Percentiles rank a stretch among this genome's conserved stretches.
phyloP scores from a whole-genome alignment of 352 stramenopile genomes.

The Globisporangium parvum region DNA sequence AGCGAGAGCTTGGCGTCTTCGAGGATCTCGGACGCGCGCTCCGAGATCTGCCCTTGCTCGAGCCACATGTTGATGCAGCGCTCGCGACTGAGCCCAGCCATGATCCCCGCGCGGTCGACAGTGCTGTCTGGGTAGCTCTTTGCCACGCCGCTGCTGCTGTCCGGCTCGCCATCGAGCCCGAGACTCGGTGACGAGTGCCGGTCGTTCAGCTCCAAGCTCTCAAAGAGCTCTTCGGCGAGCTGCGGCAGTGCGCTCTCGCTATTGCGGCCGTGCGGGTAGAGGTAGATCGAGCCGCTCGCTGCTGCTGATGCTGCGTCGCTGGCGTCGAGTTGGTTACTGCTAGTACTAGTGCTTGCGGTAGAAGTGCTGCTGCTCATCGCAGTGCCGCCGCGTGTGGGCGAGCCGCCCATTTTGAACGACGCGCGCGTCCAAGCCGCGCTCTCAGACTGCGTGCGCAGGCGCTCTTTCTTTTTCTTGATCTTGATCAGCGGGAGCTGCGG shows the following conservation, averaged over 20 bases:
- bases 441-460: slow-evolving; percentile 71
- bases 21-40: slow-evolving; percentile 74
- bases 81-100: slow-evolving; percentile 33
- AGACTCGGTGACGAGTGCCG: slow-evolving; percentile 14
- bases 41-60: slow-evolving; percentile 75
- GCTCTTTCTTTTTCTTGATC: slow-evolving; percentile 47
- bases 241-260: slow-evolving; percentile 48
- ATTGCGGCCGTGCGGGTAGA: slow-evolving; percentile 20
- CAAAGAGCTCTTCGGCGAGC: slow-evolving; percentile 38
- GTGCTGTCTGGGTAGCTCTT: slow-evolving; percentile 12
- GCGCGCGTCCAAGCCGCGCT: slow-evolving; percentile 66
- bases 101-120: slow-evolving; percentile 3
- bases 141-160: slow-evolving; percentile 8
- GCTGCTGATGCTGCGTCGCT: neutral
- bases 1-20: slow-evolving; percentile 74
- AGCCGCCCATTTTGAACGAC: slow-evolving; percentile 51
- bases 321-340: neutral
- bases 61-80: slow-evolving; percentile 78
- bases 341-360: neutral
- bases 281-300: neutral
- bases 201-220: slow-evolving; percentile 36
- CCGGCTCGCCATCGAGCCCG: slow-evolving; percentile 12
- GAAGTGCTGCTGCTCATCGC: neutral
- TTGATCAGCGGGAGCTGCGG: slow-evolving; percentile 5
- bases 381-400: slow-evolving; percentile 18